These are phyloP conservation scores for Kodamaea nitidulidarum DNA, from an alignment of 805 yeast genomes.

Conservation along the genomic window DNA sequence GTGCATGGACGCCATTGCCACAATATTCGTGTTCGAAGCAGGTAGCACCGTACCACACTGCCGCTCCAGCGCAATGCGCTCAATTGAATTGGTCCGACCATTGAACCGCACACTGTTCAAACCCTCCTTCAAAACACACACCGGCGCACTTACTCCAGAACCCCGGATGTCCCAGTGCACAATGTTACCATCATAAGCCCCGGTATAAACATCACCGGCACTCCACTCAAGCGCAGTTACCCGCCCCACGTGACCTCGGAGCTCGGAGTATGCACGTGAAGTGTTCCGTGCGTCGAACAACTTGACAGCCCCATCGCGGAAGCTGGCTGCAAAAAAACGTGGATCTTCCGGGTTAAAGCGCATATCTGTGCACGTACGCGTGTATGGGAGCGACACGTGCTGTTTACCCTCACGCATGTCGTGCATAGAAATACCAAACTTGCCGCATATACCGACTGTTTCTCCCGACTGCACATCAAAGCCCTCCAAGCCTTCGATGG, in stretches of 20 bases:
- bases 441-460: slow-evolving; percentile 61
- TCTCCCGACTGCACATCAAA: slow-evolving; percentile 42
- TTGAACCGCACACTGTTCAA: slow-evolving; percentile 38
- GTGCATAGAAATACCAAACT: slow-evolving; percentile 68
- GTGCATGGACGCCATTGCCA: slow-evolving; percentile 39
- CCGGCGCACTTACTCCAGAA: slow-evolving; percentile 11
- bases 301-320: slow-evolving; percentile 50
- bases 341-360: slow-evolving; percentile 44
- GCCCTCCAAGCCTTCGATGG: slow-evolving; percentile 45
- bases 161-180: slow-evolving; percentile 59
- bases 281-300: slow-evolving; percentile 75
- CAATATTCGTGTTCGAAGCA: slow-evolving; percentile 50
- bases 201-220: slow-evolving; percentile 49
- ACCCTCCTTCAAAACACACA: slow-evolving; percentile 47
- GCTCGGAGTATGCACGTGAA: slow-evolving; percentile 43
- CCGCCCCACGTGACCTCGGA: slow-evolving; percentile 52
- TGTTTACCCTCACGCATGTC: slow-evolving; percentile 49
- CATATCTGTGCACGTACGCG: slow-evolving; percentile 4
- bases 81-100: slow-evolving; percentile 27
- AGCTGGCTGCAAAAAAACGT: slow-evolving; percentile 62
- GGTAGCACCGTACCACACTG: slow-evolving; percentile 65
- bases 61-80: slow-evolving; percentile 33
- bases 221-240: slow-evolving; percentile 63
- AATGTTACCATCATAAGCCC: slow-evolving; percentile 64
- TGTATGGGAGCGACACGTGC: slow-evolving; percentile 2